Evolutionary conservation across 352 stramenopile genomes (phyloP), one percentile per base, ranked within the genome.

Genomic region (Phytophthora sp.): DNA sequence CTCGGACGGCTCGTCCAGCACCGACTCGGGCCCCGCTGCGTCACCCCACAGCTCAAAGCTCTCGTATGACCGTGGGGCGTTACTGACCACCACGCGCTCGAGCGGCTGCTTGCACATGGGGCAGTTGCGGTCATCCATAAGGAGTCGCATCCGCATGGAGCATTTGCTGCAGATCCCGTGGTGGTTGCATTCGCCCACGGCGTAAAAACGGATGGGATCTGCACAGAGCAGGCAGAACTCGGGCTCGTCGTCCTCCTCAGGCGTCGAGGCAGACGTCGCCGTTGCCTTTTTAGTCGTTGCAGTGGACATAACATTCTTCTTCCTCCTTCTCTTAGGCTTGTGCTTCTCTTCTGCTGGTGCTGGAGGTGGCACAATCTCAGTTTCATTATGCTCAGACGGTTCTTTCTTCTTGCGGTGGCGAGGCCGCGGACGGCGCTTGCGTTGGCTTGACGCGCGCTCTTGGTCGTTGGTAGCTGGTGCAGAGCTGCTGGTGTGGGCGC

Each of bases 41-140:
- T 94, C 86, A 11, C 84, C 86, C 86, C 86, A 94, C 12, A 93
- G 66, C 74, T 86, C 57, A 60, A 93, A 94, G 59, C 74, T 90
- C 56, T 92, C 80, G 52, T 82, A 94, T 7, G 66, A 29, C 9
- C 71, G 74, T 24, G 66, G 44, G 0, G 68, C 58, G 18, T 50
- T 66, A 54, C 78, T 88, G 24, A 94, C 84, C 13, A 94, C 77
- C 55, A 94, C 83, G 54, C 76, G 77, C 24, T 88, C 80, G 18
- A 91, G 57, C 16, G 72, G 57, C 27, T 86, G 82, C 63, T 93
- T 94, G 71, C 86, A 94, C 77, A 94, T 93, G 27, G 84, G 82
- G 47, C 86, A 94, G 57, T 79, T 84, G 51, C 74, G 78, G 66
- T 94, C 86, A 44, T 89, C 84, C 79, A 94, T 82, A 26, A 93